These are phyloP conservation scores for Kappamyces sp. DNA, from an alignment of 192 early-diverging fungal genomes.

Conservation along the genomic window DNA sequence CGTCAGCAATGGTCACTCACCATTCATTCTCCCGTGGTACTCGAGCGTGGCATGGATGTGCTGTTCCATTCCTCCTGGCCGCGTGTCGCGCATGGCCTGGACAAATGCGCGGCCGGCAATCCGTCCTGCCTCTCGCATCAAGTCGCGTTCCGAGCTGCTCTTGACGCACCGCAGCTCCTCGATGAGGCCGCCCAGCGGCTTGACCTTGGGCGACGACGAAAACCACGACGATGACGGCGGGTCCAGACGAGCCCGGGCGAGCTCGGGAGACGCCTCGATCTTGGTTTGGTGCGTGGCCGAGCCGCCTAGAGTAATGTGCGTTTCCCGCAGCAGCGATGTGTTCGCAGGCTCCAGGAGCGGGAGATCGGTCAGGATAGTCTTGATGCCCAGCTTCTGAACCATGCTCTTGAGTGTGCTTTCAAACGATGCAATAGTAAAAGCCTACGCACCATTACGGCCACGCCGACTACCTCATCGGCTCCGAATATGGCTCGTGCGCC, in stretches of 20 bases:
- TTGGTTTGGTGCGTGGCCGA: slow-evolving; percentile 9
- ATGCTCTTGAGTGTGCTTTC: neutral
- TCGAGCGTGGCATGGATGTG: slow-evolving; percentile 73
- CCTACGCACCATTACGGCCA: too few relatives aligned
- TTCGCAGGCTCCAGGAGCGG: neutral
- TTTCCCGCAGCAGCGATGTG: neutral
- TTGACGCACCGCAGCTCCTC: slow-evolving; percentile 76
- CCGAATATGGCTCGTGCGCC: slow-evolving; percentile 71
- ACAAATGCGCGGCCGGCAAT: slow-evolving; percentile 78
- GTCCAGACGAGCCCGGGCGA: neutral
- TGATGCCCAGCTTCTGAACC: neutral
- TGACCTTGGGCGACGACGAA: slow-evolving; percentile 16
- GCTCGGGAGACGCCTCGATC: slow-evolving; percentile 6
- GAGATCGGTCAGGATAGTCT: slow-evolving; percentile 30
- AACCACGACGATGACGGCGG: neutral
- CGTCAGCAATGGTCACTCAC: too few relatives aligned
- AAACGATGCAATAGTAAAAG: neutral
- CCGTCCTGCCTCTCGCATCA: slow-evolving; percentile 72
- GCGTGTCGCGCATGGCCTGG: slow-evolving; percentile 69
- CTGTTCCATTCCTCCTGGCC: slow-evolving; percentile 65
- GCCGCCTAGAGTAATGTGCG: slow-evolving; percentile 3
- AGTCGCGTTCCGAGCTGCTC: slow-evolving; percentile 62
- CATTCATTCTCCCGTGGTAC: slow-evolving; percentile 35
- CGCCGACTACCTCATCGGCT: slow-evolving; percentile 79
- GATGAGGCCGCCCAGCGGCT: slow-evolving; percentile 56